Conservation (phyloP, 2,329 filamentous ascomycete genomes). For the Fusarium verticillioides region DNA sequence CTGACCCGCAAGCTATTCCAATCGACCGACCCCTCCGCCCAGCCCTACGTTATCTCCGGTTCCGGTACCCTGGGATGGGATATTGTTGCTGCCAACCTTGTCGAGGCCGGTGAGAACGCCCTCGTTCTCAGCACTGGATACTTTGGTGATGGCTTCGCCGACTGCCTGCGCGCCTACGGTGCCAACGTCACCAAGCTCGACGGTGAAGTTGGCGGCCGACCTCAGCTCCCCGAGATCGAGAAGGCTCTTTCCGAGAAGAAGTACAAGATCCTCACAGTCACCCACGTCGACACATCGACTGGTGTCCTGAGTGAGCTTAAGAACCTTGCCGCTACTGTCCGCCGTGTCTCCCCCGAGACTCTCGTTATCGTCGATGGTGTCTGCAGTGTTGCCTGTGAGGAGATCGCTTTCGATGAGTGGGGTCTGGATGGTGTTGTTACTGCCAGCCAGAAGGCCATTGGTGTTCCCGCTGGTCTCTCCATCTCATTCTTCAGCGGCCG, state of each 20-base stretch:
- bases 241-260: constrained; percentile 87
- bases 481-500: constrained; percentile 94
- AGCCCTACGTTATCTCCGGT: constrained; percentile 93
- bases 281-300: constrained; percentile 97
- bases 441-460: constrained; percentile 96
- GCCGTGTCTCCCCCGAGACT: constrained; percentile 88
- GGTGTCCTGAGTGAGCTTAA: constrained; percentile 94
- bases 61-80: constrained; percentile 98
- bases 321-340: constrained; percentile 82
- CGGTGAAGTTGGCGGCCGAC: constrained; percentile 87
- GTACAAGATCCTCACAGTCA: constrained; percentile 95
- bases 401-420: constrained; percentile 97
- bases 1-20: constrained; percentile 95
- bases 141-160: constrained; percentile 94
- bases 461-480: constrained; percentile 91
- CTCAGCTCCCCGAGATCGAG: constrained; percentile 88
- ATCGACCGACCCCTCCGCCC: constrained; percentile 81
- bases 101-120: constrained; percentile 89
- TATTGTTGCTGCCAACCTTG: constrained; percentile 90
- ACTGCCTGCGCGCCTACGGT: constrained; percentile 92
- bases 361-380: constrained; percentile 94
- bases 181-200: constrained; percentile 90
- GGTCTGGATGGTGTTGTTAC: constrained; percentile 92
- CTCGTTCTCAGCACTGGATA: constrained; percentile 96
- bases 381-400: constrained; percentile 95